Evolutionary conservation across 805 yeast genomes (phyloP), one percentile per base, ranked within the genome.

Genomic region (Lachancea nothofagi): DNA sequence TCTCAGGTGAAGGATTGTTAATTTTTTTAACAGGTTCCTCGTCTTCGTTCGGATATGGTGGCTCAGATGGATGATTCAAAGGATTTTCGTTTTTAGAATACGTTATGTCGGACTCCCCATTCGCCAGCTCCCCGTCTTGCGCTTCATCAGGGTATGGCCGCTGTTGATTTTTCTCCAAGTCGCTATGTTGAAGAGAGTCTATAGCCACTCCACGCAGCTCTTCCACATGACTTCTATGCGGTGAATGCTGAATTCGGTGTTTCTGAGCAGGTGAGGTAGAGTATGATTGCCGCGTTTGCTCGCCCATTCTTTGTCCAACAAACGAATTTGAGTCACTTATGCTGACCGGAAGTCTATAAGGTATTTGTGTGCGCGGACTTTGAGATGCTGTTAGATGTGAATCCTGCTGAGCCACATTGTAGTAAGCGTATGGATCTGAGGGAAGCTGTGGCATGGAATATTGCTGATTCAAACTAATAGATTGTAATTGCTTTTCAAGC

Each of bases 401-500:
- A 8, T 50, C 44, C 39, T 38, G 36, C 26, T 38, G 36, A 8
- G 25, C 32, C 14, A 22, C 27, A 25, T 36, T 27, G 36, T 49
- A 43, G 12, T 45, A 40, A 1, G 52, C 38, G 28, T 56, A 55
- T 7, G 59, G 57, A 35, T 50, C 55, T 7, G 57, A 49, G 9
- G 61, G 59, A 12, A 43, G 50, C 33, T 46, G 55, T 7, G 58
- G 53, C 5, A 52, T 29, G 3, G 49, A 33, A 31, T 57, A 55
- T 29, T 56, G 64, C 36, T 63, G 54, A 24, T 61, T 54, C 33
- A 59, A 18, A 42, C 54, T 65, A 51, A 47, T 74, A 59, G 43
- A 63, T 56, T 52, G 69, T 58, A 46, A 71, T 59, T 55, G 79
- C 60, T 21, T 68, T 43, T 88, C 95, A 43, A 87, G 66, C 36